Evolutionary conservation across 1,139 yeast genomes (phyloP).

Genomic region (Blastobotrys apis): DNA sequence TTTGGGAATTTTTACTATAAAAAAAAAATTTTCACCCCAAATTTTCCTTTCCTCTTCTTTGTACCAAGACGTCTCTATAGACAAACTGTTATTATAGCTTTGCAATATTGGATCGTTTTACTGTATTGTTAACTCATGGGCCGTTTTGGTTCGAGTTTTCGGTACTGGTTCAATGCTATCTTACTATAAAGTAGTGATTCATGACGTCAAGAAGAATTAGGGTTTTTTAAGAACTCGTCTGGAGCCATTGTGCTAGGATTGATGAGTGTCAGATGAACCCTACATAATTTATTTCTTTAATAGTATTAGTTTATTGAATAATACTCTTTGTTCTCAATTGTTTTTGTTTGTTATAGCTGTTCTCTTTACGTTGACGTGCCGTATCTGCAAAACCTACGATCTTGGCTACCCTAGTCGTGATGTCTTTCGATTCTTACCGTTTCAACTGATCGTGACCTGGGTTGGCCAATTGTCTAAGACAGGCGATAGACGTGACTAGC

Average conservation of each 20-base stretch:
- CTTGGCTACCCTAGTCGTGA: too few relatives aligned
- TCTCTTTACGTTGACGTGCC: too few relatives aligned
- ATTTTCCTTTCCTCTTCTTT: constrained; percentile 9
- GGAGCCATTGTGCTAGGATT: constrained; percentile 43
- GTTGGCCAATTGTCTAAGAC: too few relatives aligned
- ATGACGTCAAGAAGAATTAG: constrained; percentile 43
- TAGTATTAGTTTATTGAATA: too few relatives aligned
- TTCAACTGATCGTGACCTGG: too few relatives aligned
- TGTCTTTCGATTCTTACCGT: too few relatives aligned
- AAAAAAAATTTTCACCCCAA: constrained; percentile 11
- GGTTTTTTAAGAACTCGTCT: constrained; percentile 54
- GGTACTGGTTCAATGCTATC: constrained; percentile 1
- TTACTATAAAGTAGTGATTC: constrained; percentile 34
- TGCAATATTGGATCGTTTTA: background rate
- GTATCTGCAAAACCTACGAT: too few relatives aligned
- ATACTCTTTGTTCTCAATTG: too few relatives aligned
- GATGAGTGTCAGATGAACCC: constrained; percentile 58
- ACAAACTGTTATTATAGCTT: constrained; percentile 21
- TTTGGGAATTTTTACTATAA: background rate
- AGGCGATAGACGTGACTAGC: too few relatives aligned
- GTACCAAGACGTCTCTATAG: constrained; percentile 17
- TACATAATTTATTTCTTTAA: constrained; percentile 32
- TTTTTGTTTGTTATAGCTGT: too few relatives aligned
- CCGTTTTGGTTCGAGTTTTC: background rate
- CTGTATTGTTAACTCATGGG: background rate